Base-by-base conservation (phyloP, 345 rosid genomes). In the Melaleuca quinquenervia region DNA sequence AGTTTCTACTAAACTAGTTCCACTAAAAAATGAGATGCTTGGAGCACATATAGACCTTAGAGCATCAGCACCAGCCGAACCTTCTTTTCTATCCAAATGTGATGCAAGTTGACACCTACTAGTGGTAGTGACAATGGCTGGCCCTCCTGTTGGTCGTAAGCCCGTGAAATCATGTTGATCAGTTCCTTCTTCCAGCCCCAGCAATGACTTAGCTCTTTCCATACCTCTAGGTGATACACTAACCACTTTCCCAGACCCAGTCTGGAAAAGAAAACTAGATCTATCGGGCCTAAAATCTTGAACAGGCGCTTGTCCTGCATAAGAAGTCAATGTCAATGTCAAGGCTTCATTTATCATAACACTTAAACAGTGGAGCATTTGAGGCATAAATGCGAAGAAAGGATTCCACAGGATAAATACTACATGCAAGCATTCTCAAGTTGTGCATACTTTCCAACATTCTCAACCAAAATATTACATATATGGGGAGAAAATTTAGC, bases 211-310 rank as follows among this genome's bases (percentile, higher is more conserved):
- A 86, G 98, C 98, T 92, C 92, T 95, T 48, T 89, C 86, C 83
- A 96, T 83, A 84, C 97, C 95, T 55, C 93, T 90, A 85, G 96
- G 91, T 87, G 99, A 94, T 88, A 92, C 85, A 85, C 86, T 88
- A 52, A 96, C 95, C 85, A 82, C 88, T 88, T 94, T 96, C 82
- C 98, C 96, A 32, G 98, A 95, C 52, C 92, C 98, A 70, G 98
- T 94, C 86, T 91, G 94, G 89, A 97, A 96, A 85, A 94, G 87
- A 78, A 95, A 88, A 83, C 87, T 90, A 84, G 93, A 87, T 52
- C 82, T 87, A 80, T 89, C 85, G 20, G 85, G 82, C 74, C 85
- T 44, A 14, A 44, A 27, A 50, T 41, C 82, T 60, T 14, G 48
- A 26, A 41, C 60, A 53, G 24, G 29, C 21, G 29, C 89, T 85